Base-by-base conservation (phyloP, 2,329 filamentous ascomycete species). In the Verticillium tricorpus region DNA sequence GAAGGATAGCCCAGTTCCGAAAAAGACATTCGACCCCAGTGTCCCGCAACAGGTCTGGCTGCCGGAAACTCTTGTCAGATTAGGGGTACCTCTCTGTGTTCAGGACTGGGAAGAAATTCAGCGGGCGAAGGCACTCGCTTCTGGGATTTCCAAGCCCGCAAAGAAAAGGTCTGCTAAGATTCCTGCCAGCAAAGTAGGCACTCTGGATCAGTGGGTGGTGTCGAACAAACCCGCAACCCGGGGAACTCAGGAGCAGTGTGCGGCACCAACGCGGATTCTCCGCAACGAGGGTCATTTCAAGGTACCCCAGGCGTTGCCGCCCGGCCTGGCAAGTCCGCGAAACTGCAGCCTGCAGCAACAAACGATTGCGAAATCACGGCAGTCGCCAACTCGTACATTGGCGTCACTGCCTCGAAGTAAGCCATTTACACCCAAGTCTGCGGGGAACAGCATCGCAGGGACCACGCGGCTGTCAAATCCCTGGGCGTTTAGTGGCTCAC, bases 21-120 rank as follows among this genome's bases (percentile, higher is more conserved):
- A 66, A 40, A 80, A 78, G 60, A 64, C 73, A 1, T 93, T 89
- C 67, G 87, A 93, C 67, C 89, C 92, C 0, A 82, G 80, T 9
- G 81, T 86, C 32, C 78, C 86, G 1, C 85, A 91, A 50, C 64
- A 72, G n/a, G 66, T 69, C 19, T 80, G 78, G 77, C 68, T 77
- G 5, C 65, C 78, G 19, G 77, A 79, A 58, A 66, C 68, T 6
- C 56, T 70, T 17, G 55, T 69, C 35, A 67, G 66, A 35, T 58
- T 70, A 5, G 64, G 67, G 9, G 63, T 64, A 12, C 68, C 68
- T 22, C 58, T 67, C 25, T 57, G 37, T 1, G 60, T 64, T 12
- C 64, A 66, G 50, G 65, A 67, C 31, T 70, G 65, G 60, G 65
- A 68, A 59, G 69, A 68, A 52, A 64, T 66, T 31, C 71, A 74